These are phyloP conservation scores for Brassica rapa DNA, from an alignment of 345 rosid species.

Conservation along the genomic window DNA sequence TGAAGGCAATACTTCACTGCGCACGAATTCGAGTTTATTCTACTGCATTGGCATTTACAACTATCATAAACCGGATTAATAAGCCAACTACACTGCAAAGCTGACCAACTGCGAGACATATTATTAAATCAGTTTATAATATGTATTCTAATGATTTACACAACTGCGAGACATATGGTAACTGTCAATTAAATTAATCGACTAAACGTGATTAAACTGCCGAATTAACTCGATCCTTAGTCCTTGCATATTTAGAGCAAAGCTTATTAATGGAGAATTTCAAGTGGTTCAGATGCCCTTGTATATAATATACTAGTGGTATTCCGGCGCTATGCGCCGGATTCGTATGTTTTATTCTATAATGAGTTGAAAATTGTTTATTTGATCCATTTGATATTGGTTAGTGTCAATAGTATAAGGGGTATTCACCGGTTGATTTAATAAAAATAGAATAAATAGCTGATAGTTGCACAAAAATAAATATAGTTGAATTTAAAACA, in stretches of 20 bases:
- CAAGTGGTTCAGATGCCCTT: slow-evolving; percentile 24
- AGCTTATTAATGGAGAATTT: background rate
- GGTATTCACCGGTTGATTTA: no score
- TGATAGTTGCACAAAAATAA: no score
- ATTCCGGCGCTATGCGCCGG: no score
- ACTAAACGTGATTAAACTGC: background rate
- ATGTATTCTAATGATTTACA: background rate
- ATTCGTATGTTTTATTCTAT: no score
- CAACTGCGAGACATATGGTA: background rate
- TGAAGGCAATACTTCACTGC: slow-evolving; percentile 7
- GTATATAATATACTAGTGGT: background rate
- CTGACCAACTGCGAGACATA: background rate
- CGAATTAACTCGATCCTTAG: background rate
- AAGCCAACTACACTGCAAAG: background rate
- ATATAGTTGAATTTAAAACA: no score
- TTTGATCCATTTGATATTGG: no score
- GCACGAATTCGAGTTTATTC: slow-evolving; percentile 10
- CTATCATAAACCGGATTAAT: background rate
- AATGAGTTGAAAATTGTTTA: no score
- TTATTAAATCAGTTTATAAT: slow-evolving; percentile 2
- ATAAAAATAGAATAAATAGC: no score
- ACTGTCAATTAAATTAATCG: slow-evolving; percentile 9
- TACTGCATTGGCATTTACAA: background rate
- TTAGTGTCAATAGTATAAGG: no score
- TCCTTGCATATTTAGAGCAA: background rate